Evolutionary conservation across 441 rosid genomes (phyloP).

Genomic region (Biscutella laevigata): DNA sequence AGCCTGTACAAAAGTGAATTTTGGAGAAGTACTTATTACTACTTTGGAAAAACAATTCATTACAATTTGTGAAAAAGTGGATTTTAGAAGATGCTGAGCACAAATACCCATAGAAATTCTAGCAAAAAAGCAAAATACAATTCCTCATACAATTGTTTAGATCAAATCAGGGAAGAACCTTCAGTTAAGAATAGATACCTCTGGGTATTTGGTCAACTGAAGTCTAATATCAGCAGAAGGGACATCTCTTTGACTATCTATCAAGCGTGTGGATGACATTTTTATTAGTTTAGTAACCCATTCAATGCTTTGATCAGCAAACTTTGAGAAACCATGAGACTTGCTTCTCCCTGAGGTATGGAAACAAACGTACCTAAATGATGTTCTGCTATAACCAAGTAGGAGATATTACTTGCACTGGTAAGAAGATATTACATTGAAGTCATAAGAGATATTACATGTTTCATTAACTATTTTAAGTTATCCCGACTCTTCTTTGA

Average conservation of each 20-base stretch:
- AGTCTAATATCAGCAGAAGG: constrained; percentile 36
- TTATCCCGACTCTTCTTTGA: constrained; percentile 26
- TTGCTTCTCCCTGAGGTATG: constrained; percentile 47
- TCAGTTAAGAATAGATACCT: constrained; percentile 32
- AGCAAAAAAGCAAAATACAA: background rate
- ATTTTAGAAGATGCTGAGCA: background rate
- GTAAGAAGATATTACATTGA: too few relatives aligned
- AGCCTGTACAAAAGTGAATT: background rate
- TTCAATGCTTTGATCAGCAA: constrained; percentile 41
- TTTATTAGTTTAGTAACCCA: constrained; percentile 35
- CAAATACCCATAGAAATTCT: too few relatives aligned
- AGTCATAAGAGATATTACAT: too few relatives aligned
- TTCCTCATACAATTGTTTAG: background rate
- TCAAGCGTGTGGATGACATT: constrained; percentile 28
- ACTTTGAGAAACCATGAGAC: constrained; percentile 39
- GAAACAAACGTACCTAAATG: constrained; percentile 11
- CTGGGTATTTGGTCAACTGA: constrained; percentile 53
- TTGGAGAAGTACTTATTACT: background rate
- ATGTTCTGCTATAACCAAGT: background rate
- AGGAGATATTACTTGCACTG: background rate
- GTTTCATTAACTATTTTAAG: constrained; percentile 35
- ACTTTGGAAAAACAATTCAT: background rate
- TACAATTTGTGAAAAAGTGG: background rate
- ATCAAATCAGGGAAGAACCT: background rate
- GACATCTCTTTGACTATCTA: constrained; percentile 32